Percentiles rank a stretch among this genome's conserved stretches.
phyloP scores from a whole-genome alignment of 495 filamentous ascomycete genomes.

The Aspergillus funiculosus region DNA sequence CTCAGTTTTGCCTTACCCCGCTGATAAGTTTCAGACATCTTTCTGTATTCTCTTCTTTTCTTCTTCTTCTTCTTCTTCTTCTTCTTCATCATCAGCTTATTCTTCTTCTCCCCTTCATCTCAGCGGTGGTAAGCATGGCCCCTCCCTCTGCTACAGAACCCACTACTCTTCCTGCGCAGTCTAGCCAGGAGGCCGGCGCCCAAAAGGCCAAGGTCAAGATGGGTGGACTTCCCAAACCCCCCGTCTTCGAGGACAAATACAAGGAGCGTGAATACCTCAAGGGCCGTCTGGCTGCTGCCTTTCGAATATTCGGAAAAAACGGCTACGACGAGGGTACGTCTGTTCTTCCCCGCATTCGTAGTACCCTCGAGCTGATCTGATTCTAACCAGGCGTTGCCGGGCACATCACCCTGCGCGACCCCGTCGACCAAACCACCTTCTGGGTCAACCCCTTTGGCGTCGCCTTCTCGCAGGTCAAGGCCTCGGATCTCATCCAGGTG shows the following conservation, averaged over 20 bases:
- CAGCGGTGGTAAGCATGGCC: conserved; percentile 28
- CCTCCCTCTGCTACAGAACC: no score
- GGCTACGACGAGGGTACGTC: conserved; percentile 55
- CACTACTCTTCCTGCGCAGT: no score
- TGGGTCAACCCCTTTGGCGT: conserved; percentile 81
- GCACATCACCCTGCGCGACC: conserved; percentile 60
- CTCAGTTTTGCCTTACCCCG: background rate
- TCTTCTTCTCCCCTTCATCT: no score
- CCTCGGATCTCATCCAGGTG: conserved; percentile 67
- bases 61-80: no score
- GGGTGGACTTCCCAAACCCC: conserved; percentile 41
- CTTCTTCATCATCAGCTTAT: no score
- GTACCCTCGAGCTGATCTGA: background rate
- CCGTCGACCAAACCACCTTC: conserved; percentile 61
- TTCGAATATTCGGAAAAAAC: conserved; percentile 63
- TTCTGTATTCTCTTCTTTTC: no score
- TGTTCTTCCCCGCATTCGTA: background rate
- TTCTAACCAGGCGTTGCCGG: conserved; percentile 44
- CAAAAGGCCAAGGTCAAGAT: conserved; percentile 40
- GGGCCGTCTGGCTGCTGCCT: conserved; percentile 59
- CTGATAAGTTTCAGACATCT: background rate
- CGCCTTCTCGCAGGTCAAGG: conserved; percentile 63
- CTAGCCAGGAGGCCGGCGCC: conserved; percentile 25
- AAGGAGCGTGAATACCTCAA: conserved; percentile 62
- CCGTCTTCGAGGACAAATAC: conserved; percentile 54